Evolutionary conservation across 768 basidiomycete genomes (phyloP).

Genomic region (Termitomyces sp.): DNA sequence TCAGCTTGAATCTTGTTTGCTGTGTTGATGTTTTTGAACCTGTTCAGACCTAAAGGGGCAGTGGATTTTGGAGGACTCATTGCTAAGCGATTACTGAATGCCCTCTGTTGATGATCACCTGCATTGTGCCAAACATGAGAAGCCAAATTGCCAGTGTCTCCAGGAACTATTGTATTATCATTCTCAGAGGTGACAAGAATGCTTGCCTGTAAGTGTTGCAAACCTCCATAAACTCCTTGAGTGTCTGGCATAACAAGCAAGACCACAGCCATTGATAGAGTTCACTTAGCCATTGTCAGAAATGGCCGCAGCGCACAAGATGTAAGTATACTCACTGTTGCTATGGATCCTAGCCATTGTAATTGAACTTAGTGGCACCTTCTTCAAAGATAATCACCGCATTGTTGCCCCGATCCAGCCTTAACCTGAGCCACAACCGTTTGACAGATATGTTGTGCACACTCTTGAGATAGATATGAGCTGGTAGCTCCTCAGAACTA

Average conservation of each 20-base stretch:
- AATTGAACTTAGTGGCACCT: not conserved
- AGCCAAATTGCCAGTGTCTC: too few species aligned
- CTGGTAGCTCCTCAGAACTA: constrained; percentile 9
- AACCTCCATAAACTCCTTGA: not conserved
- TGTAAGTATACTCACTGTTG: not conserved
- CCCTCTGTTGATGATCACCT: not conserved
- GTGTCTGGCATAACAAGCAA: not conserved
- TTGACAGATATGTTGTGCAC: constrained; percentile 18
- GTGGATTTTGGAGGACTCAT: not conserved
- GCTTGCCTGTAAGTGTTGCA: not conserved
- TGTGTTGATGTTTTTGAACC: not conserved
- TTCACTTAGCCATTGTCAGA: not conserved
- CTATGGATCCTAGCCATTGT: not conserved
- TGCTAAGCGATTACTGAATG: not conserved
- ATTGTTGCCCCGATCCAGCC: constrained; percentile 16
- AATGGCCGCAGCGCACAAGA: not conserved
- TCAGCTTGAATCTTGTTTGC: not conserved
- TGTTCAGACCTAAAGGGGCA: not conserved
- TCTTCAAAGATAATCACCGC: constrained; percentile 12
- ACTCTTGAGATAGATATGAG: constrained; percentile 17
- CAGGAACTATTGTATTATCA: not conserved
- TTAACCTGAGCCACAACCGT: constrained; percentile 17
- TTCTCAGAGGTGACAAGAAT: not conserved
- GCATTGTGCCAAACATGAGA: not conserved
- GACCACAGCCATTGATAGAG: not conserved